phyloP scores from a whole-genome alignment of 169 alveolate genomes.

The Cryptosporidium canis region DNA sequence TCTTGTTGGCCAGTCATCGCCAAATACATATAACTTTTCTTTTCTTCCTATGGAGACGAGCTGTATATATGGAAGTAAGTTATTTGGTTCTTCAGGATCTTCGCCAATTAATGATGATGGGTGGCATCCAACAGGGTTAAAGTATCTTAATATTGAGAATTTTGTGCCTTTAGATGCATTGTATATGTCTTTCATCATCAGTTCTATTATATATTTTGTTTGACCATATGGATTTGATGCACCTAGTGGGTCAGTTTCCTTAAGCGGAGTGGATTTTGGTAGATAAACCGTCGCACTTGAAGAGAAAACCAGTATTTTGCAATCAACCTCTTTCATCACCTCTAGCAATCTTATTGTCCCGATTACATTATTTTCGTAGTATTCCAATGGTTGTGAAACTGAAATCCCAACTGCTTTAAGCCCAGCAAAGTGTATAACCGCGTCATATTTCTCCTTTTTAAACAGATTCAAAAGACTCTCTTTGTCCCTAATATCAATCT shows the following conservation, averaged over 20 bases:
- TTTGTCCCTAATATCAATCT: slow-evolving; percentile 82
- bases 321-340: slow-evolving; percentile 82
- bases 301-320: slow-evolving; percentile 86
- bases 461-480: slow-evolving; percentile 79
- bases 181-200: slow-evolving; percentile 79
- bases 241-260: slow-evolving; percentile 79
- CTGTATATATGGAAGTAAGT: slow-evolving; percentile 89
- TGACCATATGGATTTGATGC: slow-evolving; percentile 91
- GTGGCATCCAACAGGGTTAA: slow-evolving; percentile 94
- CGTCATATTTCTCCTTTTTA: slow-evolving; percentile 65
- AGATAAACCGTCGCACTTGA: slow-evolving; percentile 92
- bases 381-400: slow-evolving; percentile 87
- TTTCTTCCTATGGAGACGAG: slow-evolving; percentile 83
- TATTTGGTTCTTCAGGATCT: slow-evolving; percentile 89
- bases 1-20: slow-evolving; percentile 89
- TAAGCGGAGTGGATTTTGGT: slow-evolving; percentile 79
- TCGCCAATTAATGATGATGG: slow-evolving; percentile 90
- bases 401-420: slow-evolving; percentile 92
- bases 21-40: slow-evolving; percentile 83
- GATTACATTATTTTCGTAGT: slow-evolving; percentile 89
- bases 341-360: slow-evolving; percentile 86
- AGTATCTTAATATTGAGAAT: slow-evolving; percentile 85
- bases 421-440: slow-evolving; percentile 92
- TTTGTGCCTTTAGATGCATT: slow-evolving; percentile 68
- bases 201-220: slow-evolving; percentile 87